Percentiles rank a stretch among this genome's conserved stretches.
These are phyloP conservation scores for Hansenula anomala DNA, from an alignment of 1,139 yeast species.

Conservation along the genomic window DNA sequence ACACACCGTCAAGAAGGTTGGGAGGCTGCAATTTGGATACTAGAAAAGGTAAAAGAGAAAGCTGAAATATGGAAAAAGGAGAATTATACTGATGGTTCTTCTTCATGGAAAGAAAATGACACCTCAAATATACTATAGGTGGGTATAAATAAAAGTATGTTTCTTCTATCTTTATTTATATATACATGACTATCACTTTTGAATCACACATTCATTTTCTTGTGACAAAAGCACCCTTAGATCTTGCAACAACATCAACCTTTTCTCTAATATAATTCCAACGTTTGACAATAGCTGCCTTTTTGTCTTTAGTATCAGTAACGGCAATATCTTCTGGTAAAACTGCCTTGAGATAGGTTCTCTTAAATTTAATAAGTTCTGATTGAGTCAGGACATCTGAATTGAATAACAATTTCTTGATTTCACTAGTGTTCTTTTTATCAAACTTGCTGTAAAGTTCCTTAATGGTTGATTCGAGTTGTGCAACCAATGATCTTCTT, in stretches of 20 bases:
- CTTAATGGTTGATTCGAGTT: conserved; percentile 25
- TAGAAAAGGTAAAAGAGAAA: conserved; percentile 36
- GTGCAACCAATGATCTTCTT: conserved; percentile 26
- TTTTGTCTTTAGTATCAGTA: conserved; percentile 30
- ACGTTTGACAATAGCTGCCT: conserved; percentile 33
- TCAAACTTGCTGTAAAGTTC: conserved; percentile 19
- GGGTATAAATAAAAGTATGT: too few species aligned
- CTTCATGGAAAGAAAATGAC: conserved; percentile 35
- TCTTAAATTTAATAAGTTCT: conserved; percentile 34
- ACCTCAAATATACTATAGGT: conserved; percentile 19
- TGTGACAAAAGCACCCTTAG: conserved; percentile 26
- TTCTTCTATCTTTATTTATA: too few species aligned
- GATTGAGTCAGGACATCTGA: conserved; percentile 34
- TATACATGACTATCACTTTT: neutral
- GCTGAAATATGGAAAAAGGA: conserved; percentile 49
- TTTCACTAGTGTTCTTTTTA: conserved; percentile 28
- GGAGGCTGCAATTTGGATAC: conserved; percentile 37
- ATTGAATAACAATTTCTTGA: conserved; percentile 28
- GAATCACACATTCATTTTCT: conserved; percentile 5
- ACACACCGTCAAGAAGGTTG: conserved; percentile 45
- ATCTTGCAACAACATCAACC: conserved; percentile 36
- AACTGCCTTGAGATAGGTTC: conserved; percentile 37
- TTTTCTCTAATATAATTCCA: conserved; percentile 44
- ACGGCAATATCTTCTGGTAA: conserved; percentile 27
- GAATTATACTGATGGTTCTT: conserved; percentile 32